These are phyloP conservation scores for Podospora tetraspora DNA, from an alignment of 495 filamentous ascomycete genomes.

Conservation along the genomic window DNA sequence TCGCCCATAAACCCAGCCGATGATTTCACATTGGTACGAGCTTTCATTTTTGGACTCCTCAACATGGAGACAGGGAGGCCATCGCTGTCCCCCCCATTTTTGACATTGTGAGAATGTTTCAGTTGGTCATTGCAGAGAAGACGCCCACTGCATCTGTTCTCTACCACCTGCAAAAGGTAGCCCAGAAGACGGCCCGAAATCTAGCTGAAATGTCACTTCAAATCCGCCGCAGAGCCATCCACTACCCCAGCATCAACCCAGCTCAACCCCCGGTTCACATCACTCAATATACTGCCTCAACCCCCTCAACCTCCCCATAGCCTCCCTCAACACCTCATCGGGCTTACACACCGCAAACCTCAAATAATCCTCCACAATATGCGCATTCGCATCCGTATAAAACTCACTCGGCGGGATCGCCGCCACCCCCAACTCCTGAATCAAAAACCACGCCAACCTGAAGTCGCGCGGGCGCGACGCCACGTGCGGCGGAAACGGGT, in stretches of 20 bases:
- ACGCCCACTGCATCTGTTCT: no score
- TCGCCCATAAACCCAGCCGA: slow-evolving; percentile 3
- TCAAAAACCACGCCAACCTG: slow-evolving; percentile 90
- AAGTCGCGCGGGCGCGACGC: slow-evolving; percentile 83
- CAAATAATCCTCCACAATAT: slow-evolving; percentile 86
- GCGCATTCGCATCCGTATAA: slow-evolving; percentile 76
- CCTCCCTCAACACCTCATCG: slow-evolving; percentile 79
- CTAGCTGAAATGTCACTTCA: no score
- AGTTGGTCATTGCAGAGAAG: not conserved
- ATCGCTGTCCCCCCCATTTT: not conserved
- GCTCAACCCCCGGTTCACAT: no score
- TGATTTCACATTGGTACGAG: not conserved
- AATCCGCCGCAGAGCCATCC: not conserved
- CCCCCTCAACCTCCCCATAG: slow-evolving; percentile 81
- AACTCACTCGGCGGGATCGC: slow-evolving; percentile 97
- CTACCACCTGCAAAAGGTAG: no score
- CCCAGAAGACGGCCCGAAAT: no score
- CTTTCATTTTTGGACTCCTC: not conserved
- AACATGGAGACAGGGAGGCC: not conserved
- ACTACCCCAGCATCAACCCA: no score
- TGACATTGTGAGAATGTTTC: not conserved
- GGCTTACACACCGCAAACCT: slow-evolving; percentile 97
- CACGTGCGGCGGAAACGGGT: slow-evolving; percentile 85
- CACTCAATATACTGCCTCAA: slow-evolving; percentile 74
- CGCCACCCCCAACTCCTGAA: slow-evolving; percentile 91